phyloP scores from a whole-genome alignment of 129 eudicot species.

The Cynara cardunculus region DNA sequence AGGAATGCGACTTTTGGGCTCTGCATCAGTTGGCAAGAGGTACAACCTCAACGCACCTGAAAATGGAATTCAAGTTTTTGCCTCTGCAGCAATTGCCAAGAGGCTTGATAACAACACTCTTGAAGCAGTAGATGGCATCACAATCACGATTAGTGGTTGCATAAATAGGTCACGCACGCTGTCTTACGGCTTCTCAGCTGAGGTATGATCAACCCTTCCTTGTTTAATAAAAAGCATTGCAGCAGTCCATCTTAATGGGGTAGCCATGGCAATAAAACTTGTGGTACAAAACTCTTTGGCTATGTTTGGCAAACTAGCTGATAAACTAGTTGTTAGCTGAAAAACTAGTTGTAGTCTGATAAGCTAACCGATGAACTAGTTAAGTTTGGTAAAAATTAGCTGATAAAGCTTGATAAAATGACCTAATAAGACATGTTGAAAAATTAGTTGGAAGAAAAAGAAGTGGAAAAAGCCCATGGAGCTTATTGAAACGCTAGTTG shows the following conservation, averaged over 20 bases:
- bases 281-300: background rate
- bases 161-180: conserved; percentile 46
- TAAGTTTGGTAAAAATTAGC: background rate
- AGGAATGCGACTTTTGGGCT: conserved; percentile 24
- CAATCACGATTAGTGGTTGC: conserved; percentile 38
- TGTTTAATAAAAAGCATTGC: background rate
- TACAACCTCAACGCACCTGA: background rate
- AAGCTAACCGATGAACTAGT: background rate
- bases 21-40: conserved; percentile 19
- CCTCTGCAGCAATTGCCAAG: conserved; percentile 33
- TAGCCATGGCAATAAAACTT: background rate
- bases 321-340: background rate
- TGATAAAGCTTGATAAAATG: background rate
- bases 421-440: background rate
- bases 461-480: background rate
- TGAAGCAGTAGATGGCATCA: conserved; percentile 54
- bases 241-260: background rate
- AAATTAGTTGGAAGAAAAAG: background rate
- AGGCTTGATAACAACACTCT: conserved; percentile 42
- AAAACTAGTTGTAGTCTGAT: background rate
- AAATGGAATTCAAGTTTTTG: conserved; percentile 18
- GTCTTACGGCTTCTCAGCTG: conserved; percentile 48
- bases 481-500: background rate
- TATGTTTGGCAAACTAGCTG: background rate
- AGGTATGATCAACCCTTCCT: conserved; percentile 36